A percentile compares a stretch with the other conserved stretches of the same genome.
phyloP scores from a whole-genome alignment of 441 rosid genomes.

The Mallotus japonicus region DNA sequence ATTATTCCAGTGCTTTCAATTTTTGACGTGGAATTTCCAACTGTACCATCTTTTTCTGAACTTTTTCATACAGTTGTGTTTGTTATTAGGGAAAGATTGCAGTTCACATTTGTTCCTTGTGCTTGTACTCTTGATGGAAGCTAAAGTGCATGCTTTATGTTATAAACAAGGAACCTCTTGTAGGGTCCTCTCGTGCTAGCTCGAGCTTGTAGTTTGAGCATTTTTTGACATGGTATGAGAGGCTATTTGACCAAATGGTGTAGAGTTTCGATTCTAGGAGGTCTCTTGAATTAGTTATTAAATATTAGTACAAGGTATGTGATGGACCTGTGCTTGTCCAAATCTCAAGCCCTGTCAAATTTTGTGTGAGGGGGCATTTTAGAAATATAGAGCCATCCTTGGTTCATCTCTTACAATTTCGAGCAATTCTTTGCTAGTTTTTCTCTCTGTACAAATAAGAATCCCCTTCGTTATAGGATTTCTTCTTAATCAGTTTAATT shows the following conservation, averaged over 20 bases:
- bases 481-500: neutral
- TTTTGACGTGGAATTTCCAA: neutral
- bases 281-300: neutral
- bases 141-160: neutral
- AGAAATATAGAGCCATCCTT: neutral
- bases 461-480: no score
- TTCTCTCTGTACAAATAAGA: neutral
- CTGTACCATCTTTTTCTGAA: neutral
- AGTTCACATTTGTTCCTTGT: neutral
- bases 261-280: neutral
- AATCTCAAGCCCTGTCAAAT: neutral
- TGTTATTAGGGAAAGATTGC: neutral
- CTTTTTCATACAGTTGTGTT: neutral
- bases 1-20: neutral
- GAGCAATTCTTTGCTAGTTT: neutral
- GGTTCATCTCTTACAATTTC: neutral
- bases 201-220: conserved; percentile 4
- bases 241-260: neutral
- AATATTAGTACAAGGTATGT: neutral
- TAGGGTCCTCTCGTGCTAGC: neutral
- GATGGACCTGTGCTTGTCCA: neutral
- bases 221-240: neutral
- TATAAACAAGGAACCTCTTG: neutral
- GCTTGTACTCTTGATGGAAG: neutral
- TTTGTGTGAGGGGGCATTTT: neutral